Percentiles rank a stretch among this genome's conserved stretches.
Conservation (phyloP, 2,329 filamentous ascomycete species). For the Zymoseptoria passerinii region DNA sequence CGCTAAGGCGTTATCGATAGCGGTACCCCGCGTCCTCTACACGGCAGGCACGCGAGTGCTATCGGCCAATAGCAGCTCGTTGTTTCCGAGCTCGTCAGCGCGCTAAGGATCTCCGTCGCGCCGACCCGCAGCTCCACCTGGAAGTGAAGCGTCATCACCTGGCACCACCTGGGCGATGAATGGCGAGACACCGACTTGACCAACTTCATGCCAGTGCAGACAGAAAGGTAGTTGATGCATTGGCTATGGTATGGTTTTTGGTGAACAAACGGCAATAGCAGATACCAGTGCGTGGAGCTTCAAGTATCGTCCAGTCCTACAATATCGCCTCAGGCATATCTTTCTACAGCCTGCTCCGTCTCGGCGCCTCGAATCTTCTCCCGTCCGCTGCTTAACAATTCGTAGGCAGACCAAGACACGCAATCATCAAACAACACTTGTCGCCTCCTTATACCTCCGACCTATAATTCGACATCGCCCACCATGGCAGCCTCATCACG, state of each 20-base stretch:
- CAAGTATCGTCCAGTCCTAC: too few species aligned
- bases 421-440: not conserved
- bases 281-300: too few species aligned
- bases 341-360: not conserved
- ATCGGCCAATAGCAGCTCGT: not conserved
- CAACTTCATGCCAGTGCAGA: too few species aligned
- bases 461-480: not conserved
- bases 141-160: not conserved
- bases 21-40: not conserved
- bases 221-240: too few species aligned
- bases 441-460: not conserved
- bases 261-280: too few species aligned
- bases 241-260: too few species aligned
- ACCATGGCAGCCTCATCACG: conserved; percentile 9
- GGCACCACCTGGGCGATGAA: too few species aligned
- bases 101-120: not conserved
- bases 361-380: not conserved
- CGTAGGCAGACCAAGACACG: conserved; percentile 2
- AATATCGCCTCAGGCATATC: too few species aligned
- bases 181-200: too few species aligned
- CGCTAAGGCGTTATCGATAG: not conserved
- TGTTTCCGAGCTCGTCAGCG: not conserved
- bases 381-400: not conserved
- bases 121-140: not conserved
- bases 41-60: not conserved